Base-by-base conservation (phyloP, 257 asterid species). In the Galeopsis tetrahit region DNA sequence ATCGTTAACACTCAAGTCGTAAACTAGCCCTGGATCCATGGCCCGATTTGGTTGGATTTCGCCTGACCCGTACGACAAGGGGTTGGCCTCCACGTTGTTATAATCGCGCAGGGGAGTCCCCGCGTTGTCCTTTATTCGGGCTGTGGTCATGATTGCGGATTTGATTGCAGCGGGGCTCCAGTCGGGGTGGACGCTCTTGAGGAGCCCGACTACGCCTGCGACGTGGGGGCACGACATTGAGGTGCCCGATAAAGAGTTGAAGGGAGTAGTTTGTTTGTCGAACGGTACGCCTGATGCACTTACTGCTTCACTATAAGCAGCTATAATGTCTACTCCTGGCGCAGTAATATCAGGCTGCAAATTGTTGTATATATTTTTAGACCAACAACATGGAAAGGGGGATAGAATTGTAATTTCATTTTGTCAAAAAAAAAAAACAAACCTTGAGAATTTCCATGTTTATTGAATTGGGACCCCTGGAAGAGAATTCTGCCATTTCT, bases 221-320 rank as follows among this genome's bases (percentile, higher is more conserved):
- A 90, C 88, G 64, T 90, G 95, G 10, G 95, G 96, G 61, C 95
- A 88, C 9, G 96, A 72, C 93, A 88, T 86, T 0, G 93, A 90
- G 2, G 96, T 90, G 2, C 95, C 93, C 0, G 87, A 80, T 0
- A 52, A 15, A 1, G 68, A 14, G 48, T 11, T 62, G 80, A 49
- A 90, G 0, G 86, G 75, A 38, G 79, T 43, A 3, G 4, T 80
- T 2, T 85, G 84, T 0, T 39, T 42, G 35, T 90, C 92, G 7
- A 6, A 59, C 0, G 10, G 46, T 1, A 3, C 8, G 0, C 10
- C 80, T 0, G 91, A 66, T 0, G 86, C 85, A 60, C 81, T 75
- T 0, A 2, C 66, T 5, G 13, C 84, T 69, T 77, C 83, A 6
- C 68, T 77, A 64, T 21, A 86, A 0, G 95, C 82, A 1, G 96